Percentiles rank a stretch among this genome's conserved stretches.
Conservation (phyloP, 352 stramenopile genomes). For the Aphanomyces cochlioides region DNA sequence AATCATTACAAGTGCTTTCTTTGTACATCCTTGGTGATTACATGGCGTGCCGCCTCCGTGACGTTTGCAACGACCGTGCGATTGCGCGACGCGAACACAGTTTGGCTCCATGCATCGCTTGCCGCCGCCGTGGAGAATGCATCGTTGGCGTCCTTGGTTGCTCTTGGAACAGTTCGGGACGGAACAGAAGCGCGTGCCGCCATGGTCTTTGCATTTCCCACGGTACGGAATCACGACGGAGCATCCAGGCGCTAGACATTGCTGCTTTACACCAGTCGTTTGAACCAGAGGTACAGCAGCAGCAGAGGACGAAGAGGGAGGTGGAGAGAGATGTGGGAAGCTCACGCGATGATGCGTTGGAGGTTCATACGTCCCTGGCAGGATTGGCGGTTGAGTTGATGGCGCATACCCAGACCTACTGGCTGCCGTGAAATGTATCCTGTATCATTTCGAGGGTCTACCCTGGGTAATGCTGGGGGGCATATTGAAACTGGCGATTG, state of each 20-base stretch:
- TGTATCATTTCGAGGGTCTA: too few species aligned
- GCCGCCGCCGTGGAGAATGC: constrained; percentile 26
- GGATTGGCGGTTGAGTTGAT: too few species aligned
- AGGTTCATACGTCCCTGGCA: too few species aligned
- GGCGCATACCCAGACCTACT: too few species aligned
- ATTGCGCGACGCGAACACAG: constrained; percentile 19
- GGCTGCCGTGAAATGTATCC: too few species aligned
- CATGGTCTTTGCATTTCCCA: constrained; percentile 23
- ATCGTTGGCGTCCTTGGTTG: constrained; percentile 22
- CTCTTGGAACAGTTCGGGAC: constrained; percentile 20
- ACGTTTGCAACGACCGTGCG: constrained; percentile 33
- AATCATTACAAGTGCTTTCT: neutral
- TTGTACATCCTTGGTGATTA: constrained; percentile 23
- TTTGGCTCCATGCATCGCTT: constrained; percentile 10
- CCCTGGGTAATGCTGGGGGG: too few species aligned
- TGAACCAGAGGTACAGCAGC: too few species aligned
- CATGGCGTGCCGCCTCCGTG: constrained; percentile 78
- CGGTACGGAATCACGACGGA: constrained; percentile 4
- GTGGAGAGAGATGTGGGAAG: too few species aligned
- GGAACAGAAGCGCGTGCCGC: constrained; percentile 5
- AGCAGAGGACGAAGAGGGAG: too few species aligned
- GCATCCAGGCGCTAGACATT: constrained; percentile 19
- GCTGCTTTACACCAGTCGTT: neutral
- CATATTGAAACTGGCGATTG: too few species aligned
- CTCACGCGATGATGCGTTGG: too few species aligned